Base-by-base conservation (phyloP, 2,329 filamentous ascomycete species). In the Epichloe sibirici region DNA sequence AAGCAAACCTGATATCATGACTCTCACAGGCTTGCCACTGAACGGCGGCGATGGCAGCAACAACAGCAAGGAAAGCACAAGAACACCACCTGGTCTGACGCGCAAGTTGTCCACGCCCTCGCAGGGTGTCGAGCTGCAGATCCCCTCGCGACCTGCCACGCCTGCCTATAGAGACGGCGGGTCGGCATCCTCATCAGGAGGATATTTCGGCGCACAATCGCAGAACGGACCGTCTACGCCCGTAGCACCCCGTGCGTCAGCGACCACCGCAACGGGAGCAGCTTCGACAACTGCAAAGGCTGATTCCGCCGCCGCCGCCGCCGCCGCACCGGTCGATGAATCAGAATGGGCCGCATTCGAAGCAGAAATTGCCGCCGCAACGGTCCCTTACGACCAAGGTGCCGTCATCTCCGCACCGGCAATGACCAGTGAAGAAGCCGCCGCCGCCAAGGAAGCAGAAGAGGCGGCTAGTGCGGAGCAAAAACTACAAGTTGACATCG, bases 281-380 rank as follows among this genome's bases (percentile, higher is more conserved):
- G 21, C 45, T 9, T 57, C 64, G 17, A 35, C 47, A 34, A 34
- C 39, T 7, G 6, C 28, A 3, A 44, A 37, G 5, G 39, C 42
- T n/a, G 28, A 11, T 11, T 42, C 48, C 9, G 17, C 17, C 17
- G 54, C 57, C 25, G 0, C 65, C 11, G 39, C 58, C 28, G 46
- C 56, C 17, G 51, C 59, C 43, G 54, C 57, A 17, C 57, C 64
- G 7, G 70, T 74, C 8, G 82, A 90, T 63, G 88, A 95, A 62
- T 81, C 84, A 51, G 87, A 93, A 67, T 93, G 87, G 86, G 85
- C 87, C 2, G 87, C 88, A 8, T 94, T 95, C 63, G 85, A 95
- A 65, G 86, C 86, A 3, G 88, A 95, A 51, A 82, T 95, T 52
- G 85, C 82, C 17, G 69, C 71, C 34, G 63, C 71, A 25, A 59